phyloP scores from a whole-genome alignment of 306 rosid genomes.

The Comarum palustre region DNA sequence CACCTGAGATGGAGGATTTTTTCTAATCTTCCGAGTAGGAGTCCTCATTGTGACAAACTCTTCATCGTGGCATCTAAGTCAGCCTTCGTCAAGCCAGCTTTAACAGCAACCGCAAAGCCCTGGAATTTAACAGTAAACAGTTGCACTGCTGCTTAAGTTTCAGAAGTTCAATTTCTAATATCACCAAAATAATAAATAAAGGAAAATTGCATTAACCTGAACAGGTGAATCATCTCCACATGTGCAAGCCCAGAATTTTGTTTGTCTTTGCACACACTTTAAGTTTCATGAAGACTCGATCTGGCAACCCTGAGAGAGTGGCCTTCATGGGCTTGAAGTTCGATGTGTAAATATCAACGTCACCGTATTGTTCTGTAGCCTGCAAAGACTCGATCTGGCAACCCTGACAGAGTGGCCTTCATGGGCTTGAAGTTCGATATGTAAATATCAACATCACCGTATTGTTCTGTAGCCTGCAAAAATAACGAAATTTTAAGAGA shows the following conservation, averaged over 20 bases:
- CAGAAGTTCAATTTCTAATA: background rate
- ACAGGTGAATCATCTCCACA: conserved; percentile 89
- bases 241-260: conserved; percentile 71
- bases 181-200: conserved; percentile 3
- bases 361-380: conserved; percentile 77
- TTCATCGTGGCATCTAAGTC: conserved; percentile 92
- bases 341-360: conserved; percentile 75
- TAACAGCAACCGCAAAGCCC: conserved; percentile 96
- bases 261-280: conserved; percentile 72
- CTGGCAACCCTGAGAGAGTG: conserved; percentile 91
- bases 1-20: conserved; percentile 55
- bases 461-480: conserved; percentile 68
- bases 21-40: conserved; percentile 71
- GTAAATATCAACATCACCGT: conserved; percentile 79
- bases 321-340: conserved; percentile 93
- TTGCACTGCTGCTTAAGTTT: conserved; percentile 21
- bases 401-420: conserved; percentile 93
- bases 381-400: conserved; percentile 73
- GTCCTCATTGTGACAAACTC: conserved; percentile 93
- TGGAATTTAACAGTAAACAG: conserved; percentile 33
- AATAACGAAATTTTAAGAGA: conserved; percentile 20
- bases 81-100: conserved; percentile 89
- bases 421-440: conserved; percentile 85
- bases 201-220: conserved; percentile 58
- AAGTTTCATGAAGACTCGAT: conserved; percentile 83